Conservation (phyloP, 805 yeast species). For the Kurtzmaniella cleridarum region DNA sequence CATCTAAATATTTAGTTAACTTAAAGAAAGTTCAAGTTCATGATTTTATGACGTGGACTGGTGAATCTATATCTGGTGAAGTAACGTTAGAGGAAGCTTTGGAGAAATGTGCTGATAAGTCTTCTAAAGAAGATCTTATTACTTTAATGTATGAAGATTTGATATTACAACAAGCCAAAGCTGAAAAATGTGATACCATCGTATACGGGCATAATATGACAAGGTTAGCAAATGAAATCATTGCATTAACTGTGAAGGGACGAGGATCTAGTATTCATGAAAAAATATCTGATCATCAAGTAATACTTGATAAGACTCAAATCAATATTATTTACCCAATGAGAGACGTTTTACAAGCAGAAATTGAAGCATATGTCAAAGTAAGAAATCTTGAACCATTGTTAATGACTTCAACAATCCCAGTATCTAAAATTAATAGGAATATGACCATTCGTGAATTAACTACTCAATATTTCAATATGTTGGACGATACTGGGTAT, state of each 20-base stretch:
- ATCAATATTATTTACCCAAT: conserved; percentile 61
- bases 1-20: conserved; percentile 16
- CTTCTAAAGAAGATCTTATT: conserved; percentile 62
- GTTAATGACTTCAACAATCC: conserved; percentile 14
- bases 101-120: conserved; percentile 41
- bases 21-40: not conserved
- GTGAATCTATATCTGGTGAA: conserved; percentile 5
- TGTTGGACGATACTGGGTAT: conserved; percentile 65
- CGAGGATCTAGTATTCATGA: conserved; percentile 66
- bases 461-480: conserved; percentile 63
- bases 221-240: conserved; percentile 69
- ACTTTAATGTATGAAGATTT: conserved; percentile 43
- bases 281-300: conserved; percentile 41
- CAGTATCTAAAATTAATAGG: conserved; percentile 44
- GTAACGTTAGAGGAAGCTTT: conserved; percentile 29
- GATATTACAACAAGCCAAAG: conserved; percentile 41
- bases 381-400: conserved; percentile 35
- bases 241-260: conserved; percentile 79
- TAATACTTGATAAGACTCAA: conserved; percentile 19
- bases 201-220: conserved; percentile 80
- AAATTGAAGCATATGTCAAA: conserved; percentile 51
- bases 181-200: conserved; percentile 47
- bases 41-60: conserved; percentile 9
- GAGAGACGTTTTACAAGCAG: conserved; percentile 68
- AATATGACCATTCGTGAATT: conserved; percentile 80